Conservation (phyloP, 1,139 yeast species). For the Debaryomyces sp. region DNA sequence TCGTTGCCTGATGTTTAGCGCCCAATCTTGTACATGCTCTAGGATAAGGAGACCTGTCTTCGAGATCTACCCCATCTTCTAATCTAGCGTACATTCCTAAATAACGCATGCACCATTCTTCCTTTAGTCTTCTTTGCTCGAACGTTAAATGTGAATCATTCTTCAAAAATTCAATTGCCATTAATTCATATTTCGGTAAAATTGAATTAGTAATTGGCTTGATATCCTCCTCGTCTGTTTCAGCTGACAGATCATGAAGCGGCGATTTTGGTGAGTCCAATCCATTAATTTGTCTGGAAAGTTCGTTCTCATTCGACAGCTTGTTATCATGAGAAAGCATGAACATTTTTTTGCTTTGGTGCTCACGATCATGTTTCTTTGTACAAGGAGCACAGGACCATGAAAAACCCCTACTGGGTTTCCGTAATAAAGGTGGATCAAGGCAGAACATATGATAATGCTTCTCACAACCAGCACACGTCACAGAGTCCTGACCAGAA, state of each 20-base stretch:
- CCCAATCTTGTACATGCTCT: conserved; percentile 82
- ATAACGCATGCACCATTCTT: conserved; percentile 83
- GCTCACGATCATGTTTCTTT: conserved; percentile 37
- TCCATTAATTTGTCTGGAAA: conserved; percentile 27
- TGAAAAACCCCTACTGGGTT: conserved; percentile 86
- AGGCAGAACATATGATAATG: conserved; percentile 82
- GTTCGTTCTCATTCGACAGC: conserved; percentile 40
- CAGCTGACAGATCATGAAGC: conserved; percentile 13
- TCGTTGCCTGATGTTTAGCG: conserved; percentile 69
- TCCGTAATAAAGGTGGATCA: conserved; percentile 78
- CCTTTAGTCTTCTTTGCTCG: conserved; percentile 51
- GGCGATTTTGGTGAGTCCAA: conserved; percentile 17
- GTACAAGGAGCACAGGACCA: conserved; percentile 92
- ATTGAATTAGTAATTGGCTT: conserved; percentile 6
- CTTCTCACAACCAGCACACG: conserved; percentile 75
- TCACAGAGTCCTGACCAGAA: conserved; percentile 70
- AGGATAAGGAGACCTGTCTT: conserved; percentile 78
- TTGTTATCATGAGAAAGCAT: conserved; percentile 51
- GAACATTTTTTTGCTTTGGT: conserved; percentile 32
- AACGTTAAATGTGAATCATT: conserved; percentile 45
- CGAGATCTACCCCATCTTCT: conserved; percentile 79
- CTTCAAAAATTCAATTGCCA: conserved; percentile 56
- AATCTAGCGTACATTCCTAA: conserved; percentile 75
- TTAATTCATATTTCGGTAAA: conserved; percentile 62
- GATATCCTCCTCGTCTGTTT: conserved; percentile 13